Evolutionary conservation across 2,329 filamentous ascomycete genomes (phyloP).

Genomic region (Coniochaeta sp.): DNA sequence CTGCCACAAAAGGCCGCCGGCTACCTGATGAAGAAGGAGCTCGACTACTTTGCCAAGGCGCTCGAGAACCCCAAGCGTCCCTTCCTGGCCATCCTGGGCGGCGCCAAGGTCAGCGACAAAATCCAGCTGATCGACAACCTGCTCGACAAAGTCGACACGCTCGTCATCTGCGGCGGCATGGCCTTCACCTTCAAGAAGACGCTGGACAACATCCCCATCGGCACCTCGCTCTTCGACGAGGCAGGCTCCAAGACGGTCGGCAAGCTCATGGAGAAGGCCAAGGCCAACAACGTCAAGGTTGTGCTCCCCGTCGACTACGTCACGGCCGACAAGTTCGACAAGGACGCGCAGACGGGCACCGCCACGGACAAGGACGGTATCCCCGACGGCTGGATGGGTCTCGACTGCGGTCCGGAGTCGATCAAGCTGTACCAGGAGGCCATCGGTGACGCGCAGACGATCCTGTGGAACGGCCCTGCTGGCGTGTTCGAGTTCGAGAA

Average conservation of each 20-base stretch:
- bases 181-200: constrained; percentile 99
- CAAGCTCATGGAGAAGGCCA: constrained; percentile 86
- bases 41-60: constrained; percentile 97
- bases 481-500: constrained; percentile 97
- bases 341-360: constrained; percentile 70
- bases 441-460: constrained; percentile 85
- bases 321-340: constrained; percentile 89
- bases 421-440: constrained; percentile 81
- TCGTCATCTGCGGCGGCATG: constrained; percentile 96
- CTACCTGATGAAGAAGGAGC: constrained; percentile 99
- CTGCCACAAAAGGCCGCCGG: constrained; percentile 95
- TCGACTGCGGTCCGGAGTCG: constrained; percentile 88
- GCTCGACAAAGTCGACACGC: constrained; percentile 92
- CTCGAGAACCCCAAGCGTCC: constrained; percentile 89
- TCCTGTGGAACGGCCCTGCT: constrained; percentile 97
- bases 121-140: constrained; percentile 99
- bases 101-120: constrained; percentile 98
- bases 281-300: constrained; percentile 92
- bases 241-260: constrained; percentile 86
- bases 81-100: constrained; percentile 97
- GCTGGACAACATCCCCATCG: constrained; percentile 83
- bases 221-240: constrained; percentile 88
- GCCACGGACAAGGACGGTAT: constrained; percentile 86
- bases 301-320: constrained; percentile 93
- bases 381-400: constrained; percentile 95